A percentile compares a stretch with the other conserved stretches of the same genome.
Conservation (phyloP, 805 yeast genomes). For the Danielia reshetovae region DNA sequence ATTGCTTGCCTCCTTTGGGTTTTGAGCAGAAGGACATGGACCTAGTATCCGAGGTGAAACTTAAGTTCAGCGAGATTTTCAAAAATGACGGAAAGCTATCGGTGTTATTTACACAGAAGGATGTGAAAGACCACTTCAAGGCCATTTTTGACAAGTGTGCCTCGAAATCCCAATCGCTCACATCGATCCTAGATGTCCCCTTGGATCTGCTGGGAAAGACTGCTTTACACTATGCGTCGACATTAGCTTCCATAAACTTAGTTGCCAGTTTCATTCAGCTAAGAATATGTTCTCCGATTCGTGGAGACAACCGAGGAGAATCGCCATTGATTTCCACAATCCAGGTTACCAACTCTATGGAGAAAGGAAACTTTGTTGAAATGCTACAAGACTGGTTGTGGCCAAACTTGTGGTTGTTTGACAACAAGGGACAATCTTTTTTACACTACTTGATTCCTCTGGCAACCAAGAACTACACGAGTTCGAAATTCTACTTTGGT, state of each 20-base stretch:
- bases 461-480: slow-evolving; percentile 27
- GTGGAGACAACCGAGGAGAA: slow-evolving; percentile 39
- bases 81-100: slow-evolving; percentile 26
- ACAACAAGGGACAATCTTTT: slow-evolving; percentile 71
- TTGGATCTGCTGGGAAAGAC: slow-evolving; percentile 39
- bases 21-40: slow-evolving; percentile 30
- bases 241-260: slow-evolving; percentile 34
- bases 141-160: slow-evolving; percentile 18
- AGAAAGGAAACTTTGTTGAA: slow-evolving; percentile 67
- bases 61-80: slow-evolving; percentile 32
- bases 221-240: slow-evolving; percentile 41
- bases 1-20: slow-evolving; percentile 42
- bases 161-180: slow-evolving; percentile 4
- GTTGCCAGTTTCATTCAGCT: slow-evolving; percentile 33
- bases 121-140: slow-evolving; percentile 23
- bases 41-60: slow-evolving; percentile 28
- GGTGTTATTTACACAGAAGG: slow-evolving; percentile 15
- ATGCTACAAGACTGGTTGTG: slow-evolving; percentile 63
- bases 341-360: slow-evolving; percentile 78
- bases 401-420: slow-evolving; percentile 47
- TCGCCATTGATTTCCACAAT: slow-evolving; percentile 58
- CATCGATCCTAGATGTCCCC: slow-evolving; percentile 28
- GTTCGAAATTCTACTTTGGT: slow-evolving; percentile 31
- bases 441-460: slow-evolving; percentile 77
- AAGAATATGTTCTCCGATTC: slow-evolving; percentile 34